Conservation (phyloP, 805 yeast species). For the Teunomyces funiuensis region DNA sequence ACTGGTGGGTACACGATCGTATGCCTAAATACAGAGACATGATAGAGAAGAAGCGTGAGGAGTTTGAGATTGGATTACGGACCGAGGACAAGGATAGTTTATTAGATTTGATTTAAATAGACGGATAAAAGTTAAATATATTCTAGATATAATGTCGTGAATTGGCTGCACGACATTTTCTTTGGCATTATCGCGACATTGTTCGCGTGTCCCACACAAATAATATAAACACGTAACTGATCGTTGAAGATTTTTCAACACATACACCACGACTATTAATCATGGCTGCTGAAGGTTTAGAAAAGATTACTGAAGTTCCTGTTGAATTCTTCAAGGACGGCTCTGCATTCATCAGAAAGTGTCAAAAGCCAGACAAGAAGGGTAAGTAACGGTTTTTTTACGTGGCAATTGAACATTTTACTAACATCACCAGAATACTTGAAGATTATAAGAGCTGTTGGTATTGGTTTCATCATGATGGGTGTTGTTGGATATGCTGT, state of each 20-base stretch:
- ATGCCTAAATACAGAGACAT: conserved; percentile 20
- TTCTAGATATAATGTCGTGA: conserved; percentile 1
- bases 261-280: conserved; percentile 1
- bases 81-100: conserved; percentile 28
- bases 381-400: conserved; percentile 42
- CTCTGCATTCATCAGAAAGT: conserved; percentile 79
- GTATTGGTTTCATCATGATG: conserved; percentile 95
- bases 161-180: too few species aligned
- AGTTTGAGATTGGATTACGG: conserved; percentile 22
- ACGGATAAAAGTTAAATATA: neutral
- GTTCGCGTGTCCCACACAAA: conserved; percentile 6
- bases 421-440: conserved; percentile 62
- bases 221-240: conserved; percentile 8
- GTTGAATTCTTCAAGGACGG: conserved; percentile 91
- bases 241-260: conserved; percentile 7
- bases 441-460: conserved; percentile 91
- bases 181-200: neutral
- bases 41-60: conserved; percentile 24
- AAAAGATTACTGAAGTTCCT: conserved; percentile 82
- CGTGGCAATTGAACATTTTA: conserved; percentile 7
- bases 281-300: conserved; percentile 61
- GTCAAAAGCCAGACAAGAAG: conserved; percentile 88
- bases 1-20: conserved; percentile 21
- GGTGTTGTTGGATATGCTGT: conserved; percentile 96
- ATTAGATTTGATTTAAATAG: conserved; percentile 27